Evolutionary conservation across 768 basidiomycete genomes (phyloP), one percentile per base, ranked within the genome.

Genomic region (Sporobolomyces phaffii): DNA sequence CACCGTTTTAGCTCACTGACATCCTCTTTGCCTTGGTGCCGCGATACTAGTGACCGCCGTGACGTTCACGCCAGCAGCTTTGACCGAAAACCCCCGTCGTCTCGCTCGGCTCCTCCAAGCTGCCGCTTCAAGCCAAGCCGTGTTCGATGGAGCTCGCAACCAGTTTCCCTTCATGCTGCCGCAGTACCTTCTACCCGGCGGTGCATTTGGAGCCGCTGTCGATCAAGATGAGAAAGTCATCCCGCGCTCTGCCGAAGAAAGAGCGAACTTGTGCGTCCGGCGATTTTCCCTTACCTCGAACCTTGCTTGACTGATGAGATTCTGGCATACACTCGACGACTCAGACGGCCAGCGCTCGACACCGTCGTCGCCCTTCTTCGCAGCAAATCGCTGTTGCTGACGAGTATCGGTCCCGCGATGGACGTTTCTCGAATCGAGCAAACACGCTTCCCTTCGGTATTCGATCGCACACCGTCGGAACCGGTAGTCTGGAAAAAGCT

Each of bases 51-150:
- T 29, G 11, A 40, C 47, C 9, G 48, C 68, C 11, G n/a, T 65
- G n/a, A 65, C 68, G 4, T 58, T 65, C 64, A 58, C 68, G 5
- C 41, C 68, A 14, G 15, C 47, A 17, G 53, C 48, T 3, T 47
- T 69, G 34, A 1, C 17, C 33, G 24, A 24, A 0, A 3, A 52
- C 20, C 31, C 38, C 2, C 29, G 8, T 0, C 40, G 49, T 10
- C 6, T 62, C 33, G 1, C 24, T 1, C 18, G 10, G 9, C 31
- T 67, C 13, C 3, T 62, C 43, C 4, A 40, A n/a, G 0, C 22
- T n/a, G 33, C 49, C 2, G 22, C 14, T 3, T 2, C 14, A 0
- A 11, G 10, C 0, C 40, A 3, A 29, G 17, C 24, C 51, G 2
- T 1, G 5, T 14, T 41, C 11, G 18, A 9, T 1, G 40, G 48